phyloP scores from a whole-genome alignment of 495 filamentous ascomycete species.

The Neurospora intermedia region DNA sequence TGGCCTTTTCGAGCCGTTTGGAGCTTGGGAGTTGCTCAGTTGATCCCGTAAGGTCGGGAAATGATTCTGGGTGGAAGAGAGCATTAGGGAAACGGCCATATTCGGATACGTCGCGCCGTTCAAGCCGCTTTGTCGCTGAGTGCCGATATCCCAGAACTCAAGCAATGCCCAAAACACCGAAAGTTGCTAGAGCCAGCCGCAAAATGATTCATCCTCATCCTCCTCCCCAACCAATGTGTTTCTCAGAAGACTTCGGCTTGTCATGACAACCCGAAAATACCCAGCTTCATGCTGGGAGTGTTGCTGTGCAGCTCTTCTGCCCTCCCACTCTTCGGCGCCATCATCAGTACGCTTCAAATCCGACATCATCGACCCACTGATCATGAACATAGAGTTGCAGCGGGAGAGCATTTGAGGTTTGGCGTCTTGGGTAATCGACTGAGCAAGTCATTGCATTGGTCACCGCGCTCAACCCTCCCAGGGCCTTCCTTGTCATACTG shows the following conservation, averaged over 20 bases:
- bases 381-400: neutral
- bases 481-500: neutral
- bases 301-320: neutral
- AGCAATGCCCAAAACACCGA: neutral
- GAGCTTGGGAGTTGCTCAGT: too few relatives aligned
- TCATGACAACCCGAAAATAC: neutral
- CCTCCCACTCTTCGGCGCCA: neutral
- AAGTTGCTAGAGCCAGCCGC: neutral
- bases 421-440: neutral
- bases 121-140: neutral
- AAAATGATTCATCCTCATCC: neutral
- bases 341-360: neutral
- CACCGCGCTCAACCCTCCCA: neutral
- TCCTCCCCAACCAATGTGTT: rapidly evolving
- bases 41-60: neutral
- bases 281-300: neutral
- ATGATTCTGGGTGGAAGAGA: neutral
- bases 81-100: neutral
- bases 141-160: neutral
- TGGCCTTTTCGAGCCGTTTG: neutral
- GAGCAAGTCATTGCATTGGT: neutral
- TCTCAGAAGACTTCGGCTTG: neutral
- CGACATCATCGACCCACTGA: neutral
- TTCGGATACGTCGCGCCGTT: neutral
- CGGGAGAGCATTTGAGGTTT: neutral